Evolutionary conservation across 371 early-diverging fungal genomes (phyloP), one percentile per base, ranked within the genome.

Genomic region (Rhizomucor pusillus): DNA sequence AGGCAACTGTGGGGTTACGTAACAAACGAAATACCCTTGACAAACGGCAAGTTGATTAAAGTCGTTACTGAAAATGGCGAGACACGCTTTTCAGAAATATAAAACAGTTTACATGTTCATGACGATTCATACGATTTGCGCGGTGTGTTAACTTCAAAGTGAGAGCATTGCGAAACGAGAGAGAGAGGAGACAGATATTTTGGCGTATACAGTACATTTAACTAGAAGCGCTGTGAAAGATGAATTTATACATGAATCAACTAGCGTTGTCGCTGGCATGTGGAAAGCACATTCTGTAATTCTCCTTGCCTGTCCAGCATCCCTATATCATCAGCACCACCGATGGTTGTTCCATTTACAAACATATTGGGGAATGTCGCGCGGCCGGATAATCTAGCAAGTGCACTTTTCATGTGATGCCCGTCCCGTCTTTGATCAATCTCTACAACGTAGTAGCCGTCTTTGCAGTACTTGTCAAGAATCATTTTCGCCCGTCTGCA

Each of bases 1-100:
- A 86, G 84, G 23, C 74, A 71, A 59, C 54, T 87, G 20, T 68
- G 71, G 39, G 79, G 62, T 7, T 85, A 82, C 68, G 73, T 80
- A 7, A 70, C 70, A 13, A 73, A 74, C 18, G 47, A 52, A 12
- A 54, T 69, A 33, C 56, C 68, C 5, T 55, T 80, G 47, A 67
- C 70, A n/a, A 79, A 67, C 34, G 88, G 88, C 20, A 83, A 76
- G 53, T 52, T 84, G 11, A 65, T 85, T 4, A 70, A 77, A 47
- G 69, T 81, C 20, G 65, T 72, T 11, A 84, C 85, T 45, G 60
- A 73, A 54, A 60, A 73, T 16, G 73, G 74, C 41, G 57, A 75
- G 55, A 84, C 88, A 34, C 57, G 65, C 5, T 87, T 79, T 57
- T 55, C 51, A 11, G 69, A 77, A 61, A 29, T 77, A 39, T 70